Conservation (phyloP, 2,329 filamentous ascomycete species). For the Lachnellula subtilissima region DNA sequence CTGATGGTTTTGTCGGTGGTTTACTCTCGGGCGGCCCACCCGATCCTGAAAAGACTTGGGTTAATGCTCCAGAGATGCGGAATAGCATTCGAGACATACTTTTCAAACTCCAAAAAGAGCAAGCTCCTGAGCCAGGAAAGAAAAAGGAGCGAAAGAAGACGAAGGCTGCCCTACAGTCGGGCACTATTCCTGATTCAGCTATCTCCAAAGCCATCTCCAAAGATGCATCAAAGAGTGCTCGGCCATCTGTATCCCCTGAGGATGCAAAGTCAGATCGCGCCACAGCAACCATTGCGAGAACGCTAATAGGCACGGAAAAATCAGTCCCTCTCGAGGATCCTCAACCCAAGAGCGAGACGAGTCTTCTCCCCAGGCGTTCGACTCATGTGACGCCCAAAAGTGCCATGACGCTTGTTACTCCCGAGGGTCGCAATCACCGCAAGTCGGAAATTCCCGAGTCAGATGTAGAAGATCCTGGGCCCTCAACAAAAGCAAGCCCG, state of each 20-base stretch:
- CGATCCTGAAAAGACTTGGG: conserved; percentile 38
- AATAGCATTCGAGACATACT: conserved; percentile 61
- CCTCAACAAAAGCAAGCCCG: background rate
- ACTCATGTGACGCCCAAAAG: background rate
- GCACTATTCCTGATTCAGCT: background rate
- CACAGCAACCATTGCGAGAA: background rate
- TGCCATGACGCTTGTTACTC: background rate
- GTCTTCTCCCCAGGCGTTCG: background rate
- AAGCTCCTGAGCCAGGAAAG: conserved; percentile 29
- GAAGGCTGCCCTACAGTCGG: background rate
- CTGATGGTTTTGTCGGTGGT: conserved; percentile 62
- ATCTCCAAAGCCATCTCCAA: background rate
- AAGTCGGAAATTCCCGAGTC: background rate
- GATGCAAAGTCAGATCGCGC: background rate
- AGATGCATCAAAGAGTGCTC: conserved; percentile 2
- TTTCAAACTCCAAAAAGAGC: conserved; percentile 55
- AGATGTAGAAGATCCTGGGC: background rate
- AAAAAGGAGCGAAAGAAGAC: conserved; percentile 2
- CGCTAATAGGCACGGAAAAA: too few relatives aligned
- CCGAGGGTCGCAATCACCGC: conserved; percentile 1
- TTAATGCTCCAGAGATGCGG: conserved; percentile 55
- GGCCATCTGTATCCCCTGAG: background rate
- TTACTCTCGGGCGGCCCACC: conserved; percentile 55
- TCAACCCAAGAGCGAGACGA: background rate
- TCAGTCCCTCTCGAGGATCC: background rate